Evolutionary conservation across 2,329 filamentous ascomycete genomes (phyloP).

Genomic region (Rhynchosporium secalis): DNA sequence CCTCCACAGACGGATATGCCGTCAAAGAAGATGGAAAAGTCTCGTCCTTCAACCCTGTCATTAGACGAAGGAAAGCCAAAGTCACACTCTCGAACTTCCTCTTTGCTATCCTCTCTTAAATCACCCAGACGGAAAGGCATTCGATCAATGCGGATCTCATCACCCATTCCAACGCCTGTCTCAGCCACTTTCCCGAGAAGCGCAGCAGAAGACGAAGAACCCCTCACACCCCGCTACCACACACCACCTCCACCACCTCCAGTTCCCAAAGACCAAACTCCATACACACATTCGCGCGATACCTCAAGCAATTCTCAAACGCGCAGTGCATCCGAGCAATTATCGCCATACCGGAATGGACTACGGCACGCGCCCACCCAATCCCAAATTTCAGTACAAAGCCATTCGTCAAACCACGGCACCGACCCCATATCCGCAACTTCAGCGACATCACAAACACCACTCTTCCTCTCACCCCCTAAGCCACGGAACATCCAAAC

Average conservation of each 20-base stretch:
- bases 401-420: constrained; percentile 14
- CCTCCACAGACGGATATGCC: constrained; percentile 37
- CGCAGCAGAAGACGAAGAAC: constrained; percentile 55
- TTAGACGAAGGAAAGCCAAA: constrained; percentile 44
- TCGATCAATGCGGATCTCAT: constrained; percentile 60
- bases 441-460: constrained; percentile 30
- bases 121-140: constrained; percentile 49
- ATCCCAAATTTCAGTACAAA: constrained; percentile 27
- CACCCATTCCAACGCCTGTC: constrained; percentile 64
- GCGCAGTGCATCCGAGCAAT: constrained; percentile 35
- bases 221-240: constrained; percentile 60
- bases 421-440: constrained; percentile 29
- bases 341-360: constrained; percentile 25
- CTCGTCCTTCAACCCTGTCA: constrained; percentile 44
- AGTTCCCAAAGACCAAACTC: constrained; percentile 50
- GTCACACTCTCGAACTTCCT: constrained; percentile 57
- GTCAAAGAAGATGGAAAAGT: constrained; percentile 50
- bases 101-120: constrained; percentile 60
- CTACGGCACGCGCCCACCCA: constrained; percentile 25
- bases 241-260: constrained; percentile 58
- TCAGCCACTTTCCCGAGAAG: constrained; percentile 59
- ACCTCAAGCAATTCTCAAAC: constrained; percentile 30
- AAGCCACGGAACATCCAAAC: constrained; percentile 15
- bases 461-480: constrained; percentile 22
- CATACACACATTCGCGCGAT: constrained; percentile 37